Conservation (phyloP, 108 stramenopile species). For the Licmophora abbreviata region DNA sequence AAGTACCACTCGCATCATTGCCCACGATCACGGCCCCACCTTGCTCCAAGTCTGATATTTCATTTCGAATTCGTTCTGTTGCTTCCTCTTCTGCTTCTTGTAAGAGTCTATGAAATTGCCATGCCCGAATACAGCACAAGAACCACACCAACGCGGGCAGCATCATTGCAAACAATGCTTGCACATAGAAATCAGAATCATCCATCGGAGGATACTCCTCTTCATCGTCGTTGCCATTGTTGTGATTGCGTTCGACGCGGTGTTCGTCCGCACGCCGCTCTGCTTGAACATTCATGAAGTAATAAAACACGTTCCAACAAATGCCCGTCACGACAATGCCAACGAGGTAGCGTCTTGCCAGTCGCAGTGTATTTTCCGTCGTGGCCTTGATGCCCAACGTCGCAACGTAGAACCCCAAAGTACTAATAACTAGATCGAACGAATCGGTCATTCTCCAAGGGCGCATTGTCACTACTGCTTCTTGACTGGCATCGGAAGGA, state of each 20-base stretch:
- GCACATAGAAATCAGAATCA: constrained; percentile 29
- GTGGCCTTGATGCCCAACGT: constrained; percentile 55
- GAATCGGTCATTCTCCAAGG: constrained; percentile 55
- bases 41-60: too few species aligned
- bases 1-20: too few species aligned
- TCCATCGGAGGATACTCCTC: constrained; percentile 2
- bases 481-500: too few species aligned
- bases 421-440: constrained; percentile 45
- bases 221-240: constrained; percentile 3
- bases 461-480: constrained; percentile 17
- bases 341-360: constrained; percentile 48
- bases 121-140: constrained; percentile 62
- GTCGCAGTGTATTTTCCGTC: constrained; percentile 49
- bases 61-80: too few species aligned
- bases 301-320: constrained; percentile 47
- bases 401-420: constrained; percentile 66
- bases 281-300: constrained; percentile 28
- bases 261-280: constrained; percentile 18
- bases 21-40: too few species aligned
- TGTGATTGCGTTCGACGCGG: background rate
- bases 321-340: constrained; percentile 47
- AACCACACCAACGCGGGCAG: constrained; percentile 65
- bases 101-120: constrained; percentile 59
- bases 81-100: constrained; percentile 73
- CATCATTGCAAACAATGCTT: constrained; percentile 51